A percentile compares a stretch with the other conserved stretches of the same genome.
These are phyloP conservation scores for Ophiosphaerella korrae DNA, from an alignment of 2,329 filamentous ascomycete species.

Conservation along the genomic window DNA sequence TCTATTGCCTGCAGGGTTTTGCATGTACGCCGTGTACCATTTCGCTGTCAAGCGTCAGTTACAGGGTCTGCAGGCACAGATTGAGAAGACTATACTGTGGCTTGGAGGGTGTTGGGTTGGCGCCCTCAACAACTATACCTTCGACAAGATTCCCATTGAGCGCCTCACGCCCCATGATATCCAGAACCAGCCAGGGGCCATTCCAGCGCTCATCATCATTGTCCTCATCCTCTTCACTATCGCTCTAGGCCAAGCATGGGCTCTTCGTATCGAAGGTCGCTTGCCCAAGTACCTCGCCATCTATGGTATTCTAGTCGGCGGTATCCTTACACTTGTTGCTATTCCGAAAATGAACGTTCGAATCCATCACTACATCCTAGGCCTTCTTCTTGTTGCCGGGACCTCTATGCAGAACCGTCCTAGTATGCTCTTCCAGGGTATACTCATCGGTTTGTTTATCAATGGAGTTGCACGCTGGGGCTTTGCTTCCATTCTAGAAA, in stretches of 20 bases:
- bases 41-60: conserved; percentile 79
- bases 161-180: conserved; percentile 91
- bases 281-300: conserved; percentile 78
- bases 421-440: conserved; percentile 83
- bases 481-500: conserved; percentile 87
- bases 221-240: conserved; percentile 72
- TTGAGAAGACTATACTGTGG: conserved; percentile 91
- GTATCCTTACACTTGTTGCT: conserved; percentile 74
- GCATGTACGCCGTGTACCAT: conserved; percentile 84
- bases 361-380: conserved; percentile 94
- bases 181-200: conserved; percentile 84
- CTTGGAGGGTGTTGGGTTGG: conserved; percentile 90
- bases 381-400: conserved; percentile 82
- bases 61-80: conserved; percentile 73
- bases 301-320: conserved; percentile 70
- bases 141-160: conserved; percentile 90
- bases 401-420: conserved; percentile 88
- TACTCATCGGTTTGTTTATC: conserved; percentile 88
- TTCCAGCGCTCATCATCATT: conserved; percentile 79
- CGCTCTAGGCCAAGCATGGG: conserved; percentile 77
- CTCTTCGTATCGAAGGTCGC: conserved; percentile 82
- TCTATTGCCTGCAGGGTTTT: conserved; percentile 85
- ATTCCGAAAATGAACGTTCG: conserved; percentile 80
- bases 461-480: conserved; percentile 95
- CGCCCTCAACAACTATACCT: conserved; percentile 91